These are phyloP conservation scores for Hypoxylon sp. DNA, from an alignment of 2,329 filamentous ascomycete species.

Conservation along the genomic window DNA sequence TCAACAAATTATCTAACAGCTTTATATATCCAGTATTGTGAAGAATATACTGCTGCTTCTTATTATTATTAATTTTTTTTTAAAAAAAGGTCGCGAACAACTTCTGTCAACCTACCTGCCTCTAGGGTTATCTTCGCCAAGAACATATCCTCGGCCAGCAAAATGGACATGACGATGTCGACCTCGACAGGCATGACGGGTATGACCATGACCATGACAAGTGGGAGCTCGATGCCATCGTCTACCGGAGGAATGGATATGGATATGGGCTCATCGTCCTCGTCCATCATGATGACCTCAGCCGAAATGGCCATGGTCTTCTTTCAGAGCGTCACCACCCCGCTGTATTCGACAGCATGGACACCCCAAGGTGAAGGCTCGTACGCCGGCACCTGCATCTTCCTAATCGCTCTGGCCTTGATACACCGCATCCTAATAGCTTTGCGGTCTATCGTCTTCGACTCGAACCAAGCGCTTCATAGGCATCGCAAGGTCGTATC, in stretches of 20 bases:
- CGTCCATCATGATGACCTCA: constrained; percentile 46
- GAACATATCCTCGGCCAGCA: background rate
- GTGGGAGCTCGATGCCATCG: constrained; percentile 30
- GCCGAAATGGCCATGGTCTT: constrained; percentile 53
- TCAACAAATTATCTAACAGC: constrained; percentile 3
- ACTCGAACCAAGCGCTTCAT: constrained; percentile 29
- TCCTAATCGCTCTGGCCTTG: constrained; percentile 82
- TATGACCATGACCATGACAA: constrained; percentile 40
- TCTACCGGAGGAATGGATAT: constrained; percentile 41
- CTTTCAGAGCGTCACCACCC: constrained; percentile 74
- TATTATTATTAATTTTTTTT: background rate
- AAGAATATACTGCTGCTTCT: background rate
- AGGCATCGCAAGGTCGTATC: constrained; percentile 24
- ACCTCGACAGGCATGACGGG: constrained; percentile 22
- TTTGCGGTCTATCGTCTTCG: constrained; percentile 53
- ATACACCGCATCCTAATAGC: constrained; percentile 80
- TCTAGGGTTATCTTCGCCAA: background rate
- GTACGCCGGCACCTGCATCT: constrained; percentile 93
- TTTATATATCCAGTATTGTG: background rate
- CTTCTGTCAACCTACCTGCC: background rate
- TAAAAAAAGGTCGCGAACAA: background rate
- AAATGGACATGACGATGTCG: constrained; percentile 42
- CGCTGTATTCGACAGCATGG: constrained; percentile 79
- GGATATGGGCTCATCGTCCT: constrained; percentile 30
- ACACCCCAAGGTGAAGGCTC: constrained; percentile 77